Evolutionary conservation across 2,329 filamentous ascomycete genomes (phyloP).

Genomic region (Cryoendolithus antarcticus): DNA sequence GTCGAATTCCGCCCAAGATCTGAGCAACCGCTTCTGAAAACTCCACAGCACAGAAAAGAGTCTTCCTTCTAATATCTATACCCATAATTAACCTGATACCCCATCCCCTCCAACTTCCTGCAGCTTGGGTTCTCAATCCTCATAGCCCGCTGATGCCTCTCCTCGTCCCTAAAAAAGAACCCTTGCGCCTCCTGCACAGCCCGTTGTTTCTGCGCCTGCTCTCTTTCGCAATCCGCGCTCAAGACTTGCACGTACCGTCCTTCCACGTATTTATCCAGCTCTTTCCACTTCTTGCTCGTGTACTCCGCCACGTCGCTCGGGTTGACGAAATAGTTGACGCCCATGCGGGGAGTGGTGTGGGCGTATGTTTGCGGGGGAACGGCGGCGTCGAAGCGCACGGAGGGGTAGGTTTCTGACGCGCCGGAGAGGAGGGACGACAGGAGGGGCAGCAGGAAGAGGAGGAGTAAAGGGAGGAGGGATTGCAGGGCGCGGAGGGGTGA

Average conservation of each 20-base stretch:
- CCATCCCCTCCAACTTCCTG: slow-evolving; percentile 41
- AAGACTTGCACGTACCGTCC: slow-evolving; percentile 56
- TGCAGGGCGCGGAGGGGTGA: slow-evolving; percentile 32
- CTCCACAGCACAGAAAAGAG: too few relatives aligned
- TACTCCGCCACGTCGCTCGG: slow-evolving; percentile 63
- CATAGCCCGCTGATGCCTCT: slow-evolving; percentile 62
- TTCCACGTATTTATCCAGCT: slow-evolving; percentile 70
- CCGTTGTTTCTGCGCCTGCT: slow-evolving; percentile 52
- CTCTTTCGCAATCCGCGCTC: slow-evolving; percentile 59
- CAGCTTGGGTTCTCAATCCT: slow-evolving; percentile 50
- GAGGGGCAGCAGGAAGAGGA: slow-evolving; percentile 73
- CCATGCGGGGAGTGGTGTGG: slow-evolving; percentile 57
- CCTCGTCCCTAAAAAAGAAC: slow-evolving; percentile 73
- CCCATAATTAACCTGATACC: slow-evolving; percentile 16
- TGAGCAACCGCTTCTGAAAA: too few relatives aligned
- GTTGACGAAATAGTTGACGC: slow-evolving; percentile 76
- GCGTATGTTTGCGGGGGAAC: slow-evolving; percentile 60
- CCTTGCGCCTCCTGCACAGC: slow-evolving; percentile 69
- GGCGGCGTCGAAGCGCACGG: slow-evolving; percentile 63
- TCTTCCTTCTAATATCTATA: too few relatives aligned
- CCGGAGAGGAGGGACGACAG: slow-evolving; percentile 70
- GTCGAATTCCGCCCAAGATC: too few relatives aligned
- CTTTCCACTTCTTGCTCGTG: slow-evolving; percentile 53
- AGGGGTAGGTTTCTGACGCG: slow-evolving; percentile 45
- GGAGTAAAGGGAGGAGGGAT: slow-evolving; percentile 63